Evolutionary conservation across 228 moss, liverwort and hornwort genomes (phyloP).

Genomic region (Sphagnum magellanicum): DNA sequence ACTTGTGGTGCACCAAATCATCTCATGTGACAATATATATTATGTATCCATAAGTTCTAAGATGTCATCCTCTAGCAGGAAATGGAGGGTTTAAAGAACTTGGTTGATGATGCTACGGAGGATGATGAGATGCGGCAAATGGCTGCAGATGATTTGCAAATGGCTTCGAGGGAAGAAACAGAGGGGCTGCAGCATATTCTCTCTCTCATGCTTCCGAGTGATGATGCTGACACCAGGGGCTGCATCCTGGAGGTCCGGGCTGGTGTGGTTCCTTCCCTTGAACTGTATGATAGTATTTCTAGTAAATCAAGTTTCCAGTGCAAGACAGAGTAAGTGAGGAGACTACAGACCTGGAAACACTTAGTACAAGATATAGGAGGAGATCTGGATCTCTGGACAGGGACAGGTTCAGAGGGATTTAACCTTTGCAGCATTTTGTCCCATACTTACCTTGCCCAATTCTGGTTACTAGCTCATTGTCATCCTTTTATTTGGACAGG

Average conservation of each 20-base stretch:
- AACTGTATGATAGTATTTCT: not conserved
- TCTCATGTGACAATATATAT: not conserved
- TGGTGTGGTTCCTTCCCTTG: conserved; percentile 27
- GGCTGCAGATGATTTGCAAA: conserved; percentile 67
- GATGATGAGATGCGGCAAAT: conserved; percentile 82
- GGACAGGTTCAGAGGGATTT: too few relatives aligned
- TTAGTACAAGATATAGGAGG: too few relatives aligned
- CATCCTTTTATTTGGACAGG: conserved; percentile 29
- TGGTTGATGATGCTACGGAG: conserved; percentile 61
- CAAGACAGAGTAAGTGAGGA: too few relatives aligned
- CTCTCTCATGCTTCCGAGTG: conserved; percentile 76
- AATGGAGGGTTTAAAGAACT: conserved; percentile 61
- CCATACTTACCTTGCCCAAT: too few relatives aligned
- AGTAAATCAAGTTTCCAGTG: not conserved
- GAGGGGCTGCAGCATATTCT: conserved; percentile 77
- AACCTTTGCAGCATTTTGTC: too few relatives aligned
- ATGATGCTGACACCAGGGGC: conserved; percentile 84
- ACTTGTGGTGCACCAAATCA: not conserved
- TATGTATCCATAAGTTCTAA: not conserved
- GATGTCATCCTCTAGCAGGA: conserved; percentile 36
- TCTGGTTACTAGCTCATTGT: too few relatives aligned
- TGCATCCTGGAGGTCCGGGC: conserved; percentile 99
- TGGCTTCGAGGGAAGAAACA: conserved; percentile 51
- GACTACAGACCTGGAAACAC: too few relatives aligned
- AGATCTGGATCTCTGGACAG: too few relatives aligned